Evolutionary conservation across 176 grass and related monocot species (phyloP), one percentile per base, ranked within the genome.

Genomic region (Zoysia japonica): DNA sequence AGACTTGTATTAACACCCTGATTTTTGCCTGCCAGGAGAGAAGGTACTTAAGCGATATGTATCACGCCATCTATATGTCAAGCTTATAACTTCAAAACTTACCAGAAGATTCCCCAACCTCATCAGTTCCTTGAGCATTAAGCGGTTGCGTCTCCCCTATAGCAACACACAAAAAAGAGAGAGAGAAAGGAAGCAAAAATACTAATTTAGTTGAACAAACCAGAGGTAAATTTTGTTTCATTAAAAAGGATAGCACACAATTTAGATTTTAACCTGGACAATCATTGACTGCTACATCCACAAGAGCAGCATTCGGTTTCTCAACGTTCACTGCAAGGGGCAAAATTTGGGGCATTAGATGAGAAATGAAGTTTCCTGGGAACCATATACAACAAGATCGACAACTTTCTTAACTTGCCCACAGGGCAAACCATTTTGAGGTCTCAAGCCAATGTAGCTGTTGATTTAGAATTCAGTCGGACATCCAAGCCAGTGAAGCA

Each of bases 21-120:
- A 80, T 73, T 64, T 64, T 80, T 55, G 42, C 40, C 81, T 88
- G 55, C 70, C 70, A 79, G 13, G 38, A 78, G 11, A 83, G 42
- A 36, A 5, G 11, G 9, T 63, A 67, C 50, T 82, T 46, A 82
- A 66, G 59, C 74, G 65, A 77, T 5, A 43, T 72, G 60, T 50
- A 57, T 5, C 16, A 48, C 17, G 46, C 11, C 49, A 77, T 16
- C 13, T 71, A 66, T 65, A 72, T 40, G 59, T 72, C 39, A 64
- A 72, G 39, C 47, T 64, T 39, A 78, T 40, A 56, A 65, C 3
- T 35, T 35, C 65, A 77, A 9, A 71, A 77, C 56, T 82, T 87
- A 82, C 53, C 57, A 56, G 66, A 76, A 71, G 57, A 71, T 47
- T 77, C 78, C 28, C 7, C 47, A 49, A 78, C 42, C 9, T 8